These are phyloP conservation scores for Myxozyma vanderwaltii DNA, from an alignment of 805 yeast species.

Conservation along the genomic window DNA sequence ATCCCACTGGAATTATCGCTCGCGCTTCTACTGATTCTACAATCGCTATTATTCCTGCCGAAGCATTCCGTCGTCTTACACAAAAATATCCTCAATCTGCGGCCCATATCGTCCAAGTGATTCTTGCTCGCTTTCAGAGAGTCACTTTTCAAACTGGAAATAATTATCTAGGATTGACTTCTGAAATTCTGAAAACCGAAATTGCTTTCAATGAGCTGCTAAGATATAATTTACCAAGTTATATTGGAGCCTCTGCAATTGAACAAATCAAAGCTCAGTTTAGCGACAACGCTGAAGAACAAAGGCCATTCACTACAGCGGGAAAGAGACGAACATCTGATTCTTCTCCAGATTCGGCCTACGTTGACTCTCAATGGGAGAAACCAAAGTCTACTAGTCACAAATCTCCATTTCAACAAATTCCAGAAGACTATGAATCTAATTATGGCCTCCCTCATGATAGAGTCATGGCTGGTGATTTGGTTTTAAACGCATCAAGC, in stretches of 20 bases:
- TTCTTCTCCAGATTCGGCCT: background rate
- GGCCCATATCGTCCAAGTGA: slow-evolving; percentile 92
- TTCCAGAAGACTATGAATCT: slow-evolving; percentile 5
- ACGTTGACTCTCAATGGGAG: background rate
- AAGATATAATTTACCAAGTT: slow-evolving; percentile 59
- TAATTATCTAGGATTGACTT: slow-evolving; percentile 78
- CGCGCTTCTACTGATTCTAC: slow-evolving; percentile 76
- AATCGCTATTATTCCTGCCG: slow-evolving; percentile 86
- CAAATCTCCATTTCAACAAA: background rate
- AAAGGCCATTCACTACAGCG: no score
- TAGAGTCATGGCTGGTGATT: slow-evolving; percentile 7
- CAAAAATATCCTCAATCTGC: slow-evolving; percentile 82
- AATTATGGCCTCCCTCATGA: background rate
- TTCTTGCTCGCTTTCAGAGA: slow-evolving; percentile 78
- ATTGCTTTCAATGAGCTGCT: slow-evolving; percentile 53
- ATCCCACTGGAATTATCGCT: slow-evolving; percentile 58
- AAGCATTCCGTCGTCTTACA: slow-evolving; percentile 73
- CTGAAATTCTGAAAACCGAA: slow-evolving; percentile 79
- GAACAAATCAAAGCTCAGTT: slow-evolving; percentile 45
- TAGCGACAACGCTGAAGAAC: background rate
- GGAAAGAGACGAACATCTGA: slow-evolving; percentile 1
- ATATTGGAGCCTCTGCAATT: slow-evolving; percentile 60
- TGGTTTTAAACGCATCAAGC: background rate
- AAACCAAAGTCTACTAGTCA: background rate
- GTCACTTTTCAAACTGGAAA: slow-evolving; percentile 92